Evolutionary conservation across 305 asterid genomes (phyloP).

Genomic region (Petunia hybrid): DNA sequence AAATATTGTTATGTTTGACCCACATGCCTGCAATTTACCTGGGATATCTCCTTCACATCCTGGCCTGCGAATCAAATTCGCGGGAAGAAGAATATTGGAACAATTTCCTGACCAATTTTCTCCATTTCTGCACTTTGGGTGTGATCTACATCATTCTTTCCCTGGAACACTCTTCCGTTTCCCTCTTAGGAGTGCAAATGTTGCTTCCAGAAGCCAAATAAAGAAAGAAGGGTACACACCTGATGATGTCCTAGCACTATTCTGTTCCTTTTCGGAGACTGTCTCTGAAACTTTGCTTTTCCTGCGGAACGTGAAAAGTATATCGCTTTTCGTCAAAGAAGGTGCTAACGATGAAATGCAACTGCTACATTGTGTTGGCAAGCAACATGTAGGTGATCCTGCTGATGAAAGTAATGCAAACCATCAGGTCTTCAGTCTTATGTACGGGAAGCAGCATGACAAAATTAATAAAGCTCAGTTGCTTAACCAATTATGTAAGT

Average conservation of each 20-base stretch:
- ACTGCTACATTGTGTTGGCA: constrained; percentile 78
- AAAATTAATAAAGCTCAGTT: constrained; percentile 70
- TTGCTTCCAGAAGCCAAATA: constrained; percentile 94
- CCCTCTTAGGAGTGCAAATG: constrained; percentile 79
- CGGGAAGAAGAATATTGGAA: constrained; percentile 77
- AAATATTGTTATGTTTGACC: constrained; percentile 96
- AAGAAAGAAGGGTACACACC: constrained; percentile 84
- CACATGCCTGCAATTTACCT: constrained; percentile 94
- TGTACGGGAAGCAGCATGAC: constrained; percentile 67
- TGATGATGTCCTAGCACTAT: constrained; percentile 79
- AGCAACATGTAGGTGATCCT: constrained; percentile 67
- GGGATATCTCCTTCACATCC: constrained; percentile 98
- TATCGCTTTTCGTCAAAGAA: constrained; percentile 88
- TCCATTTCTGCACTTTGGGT: constrained; percentile 94
- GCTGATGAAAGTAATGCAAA: constrained; percentile 65
- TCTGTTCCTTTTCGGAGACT: constrained; percentile 84
- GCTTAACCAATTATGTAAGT: constrained; percentile 71
- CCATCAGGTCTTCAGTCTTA: constrained; percentile 70
- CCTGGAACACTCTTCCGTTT: constrained; percentile 97
- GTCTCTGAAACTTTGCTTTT: constrained; percentile 86
- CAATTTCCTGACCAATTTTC: constrained; percentile 99
- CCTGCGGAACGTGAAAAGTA: constrained; percentile 80
- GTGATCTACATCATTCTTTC: constrained; percentile 84
- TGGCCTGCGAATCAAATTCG: constrained; percentile 89
- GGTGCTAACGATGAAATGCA: constrained; percentile 86